Conservation (phyloP, 495 filamentous ascomycete species). For the Aspergillus baeticus region DNA sequence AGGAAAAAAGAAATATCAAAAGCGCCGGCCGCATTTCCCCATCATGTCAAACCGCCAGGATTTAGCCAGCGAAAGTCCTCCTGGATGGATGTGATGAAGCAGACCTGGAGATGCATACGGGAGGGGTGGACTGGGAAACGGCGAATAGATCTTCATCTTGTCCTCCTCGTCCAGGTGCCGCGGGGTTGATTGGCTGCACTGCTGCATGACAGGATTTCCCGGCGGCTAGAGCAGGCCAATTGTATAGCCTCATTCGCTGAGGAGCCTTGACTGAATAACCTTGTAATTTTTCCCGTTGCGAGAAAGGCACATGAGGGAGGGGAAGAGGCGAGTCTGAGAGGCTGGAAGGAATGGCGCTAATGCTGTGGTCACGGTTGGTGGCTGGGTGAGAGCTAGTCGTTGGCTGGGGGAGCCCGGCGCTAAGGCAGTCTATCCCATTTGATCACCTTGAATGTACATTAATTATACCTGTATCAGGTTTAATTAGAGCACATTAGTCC, state of each 20-base stretch:
- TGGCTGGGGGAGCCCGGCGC: slow-evolving; percentile 7
- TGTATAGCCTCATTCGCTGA: slow-evolving; percentile 3
- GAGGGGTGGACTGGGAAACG: slow-evolving; percentile 1
- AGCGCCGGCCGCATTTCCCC: slow-evolving; percentile 1
- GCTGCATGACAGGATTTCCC: slow-evolving; percentile 3
- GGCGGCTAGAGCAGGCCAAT: slow-evolving; percentile 7
- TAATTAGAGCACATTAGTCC: not conserved
- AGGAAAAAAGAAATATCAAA: slow-evolving; percentile 15
- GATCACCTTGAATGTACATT: slow-evolving; percentile 7
- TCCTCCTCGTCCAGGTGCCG: not conserved
- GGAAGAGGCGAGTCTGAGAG: slow-evolving; percentile 2
- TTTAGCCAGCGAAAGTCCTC: not conserved
- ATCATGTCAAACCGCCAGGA: slow-evolving; percentile 4
- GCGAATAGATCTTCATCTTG: slow-evolving; percentile 10
- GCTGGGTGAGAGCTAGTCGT: not conserved
- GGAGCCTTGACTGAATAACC: not conserved
- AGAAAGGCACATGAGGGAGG: slow-evolving; percentile 12
- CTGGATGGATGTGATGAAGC: slow-evolving; percentile 13
- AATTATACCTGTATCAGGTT: not conserved
- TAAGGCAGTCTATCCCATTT: slow-evolving; percentile 13
- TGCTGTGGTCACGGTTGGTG: slow-evolving; percentile 15
- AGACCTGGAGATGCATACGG: slow-evolving; percentile 14
- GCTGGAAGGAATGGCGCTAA: slow-evolving; percentile 9
- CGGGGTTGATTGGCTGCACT: slow-evolving; percentile 6
- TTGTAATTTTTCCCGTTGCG: too few relatives aligned